Percentiles rank a stretch among this genome's conserved stretches.
These are phyloP conservation scores for Prillingera fragicola DNA, from an alignment of 1,284 basidiomycete genomes.

Conservation along the genomic window DNA sequence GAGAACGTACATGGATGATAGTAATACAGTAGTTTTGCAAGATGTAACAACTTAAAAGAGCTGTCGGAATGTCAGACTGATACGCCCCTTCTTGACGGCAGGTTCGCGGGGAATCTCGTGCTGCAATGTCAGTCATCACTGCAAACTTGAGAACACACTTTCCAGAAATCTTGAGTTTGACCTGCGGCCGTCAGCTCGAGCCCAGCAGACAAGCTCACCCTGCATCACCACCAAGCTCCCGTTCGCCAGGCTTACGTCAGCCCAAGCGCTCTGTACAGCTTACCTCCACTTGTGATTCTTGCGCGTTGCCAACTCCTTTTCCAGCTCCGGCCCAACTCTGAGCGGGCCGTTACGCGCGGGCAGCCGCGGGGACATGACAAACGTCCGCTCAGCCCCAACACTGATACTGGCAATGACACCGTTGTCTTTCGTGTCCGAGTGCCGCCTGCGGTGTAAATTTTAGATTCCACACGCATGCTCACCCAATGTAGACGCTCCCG, in stretches of 20 bases:
- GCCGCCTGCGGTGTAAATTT: slow-evolving; percentile 15
- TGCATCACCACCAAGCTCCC: slow-evolving; percentile 56
- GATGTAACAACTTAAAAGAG: slow-evolving; percentile 20
- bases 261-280: slow-evolving; percentile 5
- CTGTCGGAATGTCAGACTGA: slow-evolving; percentile 52
- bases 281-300: slow-evolving; percentile 36
- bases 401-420: slow-evolving; percentile 54
- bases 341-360: slow-evolving; percentile 9
- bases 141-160: slow-evolving; percentile 34
- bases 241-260: slow-evolving; percentile 40
- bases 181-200: slow-evolving; percentile 12
- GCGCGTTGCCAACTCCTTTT: slow-evolving; percentile 19
- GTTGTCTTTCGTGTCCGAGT: slow-evolving; percentile 38
- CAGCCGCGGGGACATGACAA: slow-evolving; percentile 50
- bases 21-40: background rate
- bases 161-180: slow-evolving; percentile 53
- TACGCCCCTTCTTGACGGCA: slow-evolving; percentile 42
- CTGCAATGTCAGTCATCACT: slow-evolving; percentile 15
- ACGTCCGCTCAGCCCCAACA: slow-evolving; percentile 52
- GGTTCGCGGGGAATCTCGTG: slow-evolving; percentile 52
- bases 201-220: slow-evolving; percentile 33
- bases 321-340: background rate
- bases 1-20: background rate
- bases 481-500: slow-evolving; percentile 52
- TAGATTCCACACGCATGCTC: slow-evolving; percentile 5